A percentile compares a stretch with the other conserved stretches of the same genome.
These are phyloP conservation scores for Jacaranda copaia DNA, from an alignment of 257 asterid species.

Conservation along the genomic window DNA sequence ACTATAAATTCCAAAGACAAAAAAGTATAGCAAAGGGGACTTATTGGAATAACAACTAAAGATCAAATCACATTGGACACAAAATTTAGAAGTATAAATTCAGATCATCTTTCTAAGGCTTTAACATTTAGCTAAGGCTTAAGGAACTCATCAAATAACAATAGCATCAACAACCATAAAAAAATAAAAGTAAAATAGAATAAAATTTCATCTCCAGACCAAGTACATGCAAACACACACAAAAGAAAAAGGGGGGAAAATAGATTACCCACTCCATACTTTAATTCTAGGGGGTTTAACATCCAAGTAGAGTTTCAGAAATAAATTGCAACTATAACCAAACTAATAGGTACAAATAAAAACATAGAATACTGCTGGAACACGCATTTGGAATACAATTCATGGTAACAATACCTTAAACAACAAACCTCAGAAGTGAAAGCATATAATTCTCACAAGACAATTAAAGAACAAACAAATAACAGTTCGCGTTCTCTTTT, in stretches of 20 bases:
- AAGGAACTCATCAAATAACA: neutral
- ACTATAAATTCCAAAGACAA: too few relatives aligned
- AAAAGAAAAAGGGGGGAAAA: neutral
- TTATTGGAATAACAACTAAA: neutral
- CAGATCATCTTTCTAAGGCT: neutral
- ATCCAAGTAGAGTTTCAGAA: neutral
- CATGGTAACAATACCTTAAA: too few relatives aligned
- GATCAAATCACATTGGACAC: neutral
- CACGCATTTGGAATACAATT: too few relatives aligned
- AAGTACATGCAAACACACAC: neutral
- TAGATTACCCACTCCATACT: neutral
- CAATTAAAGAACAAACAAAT: neutral
- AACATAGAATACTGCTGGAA: too few relatives aligned
- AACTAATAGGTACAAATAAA: too few relatives aligned
- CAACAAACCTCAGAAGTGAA: neutral
- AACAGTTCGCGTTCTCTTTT: neutral
- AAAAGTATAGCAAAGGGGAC: too few relatives aligned
- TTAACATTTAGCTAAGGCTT: neutral
- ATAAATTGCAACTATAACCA: neutral
- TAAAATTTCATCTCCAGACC: neutral
- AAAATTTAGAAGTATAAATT: neutral
- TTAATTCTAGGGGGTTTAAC: neutral
- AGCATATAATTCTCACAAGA: conserved; percentile 2
- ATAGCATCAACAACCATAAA: neutral
- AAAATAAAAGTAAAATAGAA: neutral